These are phyloP conservation scores for Breynia disticha DNA, from an alignment of 441 rosid genomes.

Conservation along the genomic window DNA sequence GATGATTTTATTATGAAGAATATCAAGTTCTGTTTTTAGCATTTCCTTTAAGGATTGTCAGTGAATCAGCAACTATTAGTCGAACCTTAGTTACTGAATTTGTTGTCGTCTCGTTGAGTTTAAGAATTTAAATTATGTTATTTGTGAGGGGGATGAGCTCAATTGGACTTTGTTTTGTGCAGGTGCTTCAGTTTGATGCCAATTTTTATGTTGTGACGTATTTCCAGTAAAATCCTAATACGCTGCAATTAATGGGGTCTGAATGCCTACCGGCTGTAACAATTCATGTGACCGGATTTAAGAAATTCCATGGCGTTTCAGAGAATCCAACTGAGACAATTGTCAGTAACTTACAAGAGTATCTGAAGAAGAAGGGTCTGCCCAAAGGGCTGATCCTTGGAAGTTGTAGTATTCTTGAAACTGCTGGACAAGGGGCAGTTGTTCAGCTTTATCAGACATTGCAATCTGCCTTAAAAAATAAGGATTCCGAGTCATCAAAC, in stretches of 20 bases:
- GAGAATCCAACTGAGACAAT: slow-evolving; percentile 90
- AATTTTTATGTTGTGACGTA: slow-evolving; percentile 18
- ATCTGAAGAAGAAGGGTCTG: slow-evolving; percentile 50
- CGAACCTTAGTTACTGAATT: not conserved
- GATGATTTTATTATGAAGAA: too few species aligned
- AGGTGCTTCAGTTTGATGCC: slow-evolving; percentile 21
- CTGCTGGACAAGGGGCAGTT: slow-evolving; percentile 84
- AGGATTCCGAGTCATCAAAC: slow-evolving; percentile 40
- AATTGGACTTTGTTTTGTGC: slow-evolving; percentile 15
- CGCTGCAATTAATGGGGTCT: slow-evolving; percentile 61
- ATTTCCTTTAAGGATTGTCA: too few species aligned
- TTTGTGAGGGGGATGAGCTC: not conserved
- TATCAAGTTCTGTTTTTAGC: too few species aligned
- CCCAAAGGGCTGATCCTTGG: slow-evolving; percentile 67
- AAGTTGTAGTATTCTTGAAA: slow-evolving; percentile 67
- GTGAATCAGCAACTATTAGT: too few species aligned
- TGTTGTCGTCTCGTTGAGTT: slow-evolving; percentile 1
- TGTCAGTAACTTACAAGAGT: slow-evolving; percentile 57
- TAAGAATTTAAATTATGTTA: not conserved
- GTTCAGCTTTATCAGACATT: slow-evolving; percentile 47
- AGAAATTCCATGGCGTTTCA: slow-evolving; percentile 93
- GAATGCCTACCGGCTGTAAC: slow-evolving; percentile 76
- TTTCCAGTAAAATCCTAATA: slow-evolving; percentile 9
- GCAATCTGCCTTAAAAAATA: slow-evolving; percentile 39
- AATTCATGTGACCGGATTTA: slow-evolving; percentile 77